These are phyloP conservation scores for Ambrosiella xylebori DNA, from an alignment of 2,329 filamentous ascomycete species.

Conservation along the genomic window DNA sequence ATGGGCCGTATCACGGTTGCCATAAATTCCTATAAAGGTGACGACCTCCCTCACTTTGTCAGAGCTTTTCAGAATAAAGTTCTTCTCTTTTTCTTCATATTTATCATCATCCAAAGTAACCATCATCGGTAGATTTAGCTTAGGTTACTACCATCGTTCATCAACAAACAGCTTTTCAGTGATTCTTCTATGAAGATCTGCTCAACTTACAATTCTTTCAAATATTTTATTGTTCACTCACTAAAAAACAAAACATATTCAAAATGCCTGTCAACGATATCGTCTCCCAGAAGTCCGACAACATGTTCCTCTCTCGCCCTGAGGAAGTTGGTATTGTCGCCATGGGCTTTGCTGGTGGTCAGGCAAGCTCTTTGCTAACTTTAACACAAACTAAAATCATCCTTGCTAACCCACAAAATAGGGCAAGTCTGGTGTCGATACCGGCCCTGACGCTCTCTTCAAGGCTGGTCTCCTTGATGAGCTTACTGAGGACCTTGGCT, in stretches of 20 bases:
- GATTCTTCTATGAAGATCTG: slow-evolving; percentile 4
- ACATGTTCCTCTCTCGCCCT: slow-evolving; percentile 63
- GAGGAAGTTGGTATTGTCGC: slow-evolving; percentile 80
- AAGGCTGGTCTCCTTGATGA: slow-evolving; percentile 72
- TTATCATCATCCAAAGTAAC: slow-evolving; percentile 9
- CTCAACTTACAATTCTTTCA: neutral
- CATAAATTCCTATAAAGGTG: slow-evolving; percentile 1
- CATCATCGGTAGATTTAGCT: slow-evolving; percentile 13
- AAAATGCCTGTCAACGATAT: slow-evolving; percentile 19
- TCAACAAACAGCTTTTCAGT: neutral
- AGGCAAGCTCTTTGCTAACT: slow-evolving; percentile 40
- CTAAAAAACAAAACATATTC: neutral
- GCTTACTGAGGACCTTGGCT: slow-evolving; percentile 70
- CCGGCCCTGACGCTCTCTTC: slow-evolving; percentile 75
- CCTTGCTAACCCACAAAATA: slow-evolving; percentile 21
- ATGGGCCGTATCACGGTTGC: neutral
- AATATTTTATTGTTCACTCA: neutral
- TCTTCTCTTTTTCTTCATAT: slow-evolving; percentile 9
- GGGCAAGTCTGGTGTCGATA: slow-evolving; percentile 85
- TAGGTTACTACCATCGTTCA: slow-evolving; percentile 3
- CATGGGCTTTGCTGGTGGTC: slow-evolving; percentile 90
- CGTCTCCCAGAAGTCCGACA: slow-evolving; percentile 36
- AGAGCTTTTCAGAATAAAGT: neutral
- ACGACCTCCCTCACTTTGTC: slow-evolving; percentile 1
- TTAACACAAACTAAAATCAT: neutral